Conservation (phyloP, 2,329 filamentous ascomycete species). For the Exophiala xenobiotica region DNA sequence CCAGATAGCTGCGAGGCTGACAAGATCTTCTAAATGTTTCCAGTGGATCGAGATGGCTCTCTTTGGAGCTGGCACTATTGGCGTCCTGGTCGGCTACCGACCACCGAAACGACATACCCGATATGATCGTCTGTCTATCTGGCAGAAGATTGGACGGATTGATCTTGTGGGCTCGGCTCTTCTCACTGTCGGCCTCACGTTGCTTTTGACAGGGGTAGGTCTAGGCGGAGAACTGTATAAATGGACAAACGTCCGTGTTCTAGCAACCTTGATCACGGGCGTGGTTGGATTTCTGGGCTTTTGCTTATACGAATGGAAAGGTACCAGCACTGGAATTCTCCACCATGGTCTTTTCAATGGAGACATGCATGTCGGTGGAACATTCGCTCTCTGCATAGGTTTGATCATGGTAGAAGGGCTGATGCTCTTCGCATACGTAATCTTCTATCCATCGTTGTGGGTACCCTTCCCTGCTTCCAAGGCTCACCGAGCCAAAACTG, state of each 20-base stretch:
- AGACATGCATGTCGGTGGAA: conserved; percentile 6
- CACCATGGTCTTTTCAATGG: conserved; percentile 17
- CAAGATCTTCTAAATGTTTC: too few relatives aligned
- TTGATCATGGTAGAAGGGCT: conserved; percentile 17
- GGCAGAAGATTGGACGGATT: conserved; percentile 7
- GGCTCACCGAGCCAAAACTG: too few relatives aligned
- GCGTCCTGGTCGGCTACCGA: conserved; percentile 12
- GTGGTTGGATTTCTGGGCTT: conserved; percentile 10
- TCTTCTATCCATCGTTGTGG: conserved; percentile 10
- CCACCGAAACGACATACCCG: conserved; percentile 19
- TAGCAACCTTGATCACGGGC: conserved; percentile 9
- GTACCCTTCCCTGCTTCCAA: conserved; percentile 1
- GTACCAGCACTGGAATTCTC: conserved; percentile 15
- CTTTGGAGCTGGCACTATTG: conserved; percentile 4
- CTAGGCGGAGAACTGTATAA: conserved; percentile 11
- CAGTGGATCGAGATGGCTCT: conserved; percentile 18
- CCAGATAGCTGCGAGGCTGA: too few relatives aligned
- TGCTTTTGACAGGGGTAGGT: conserved; percentile 11
- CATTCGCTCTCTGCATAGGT: conserved; percentile 11
- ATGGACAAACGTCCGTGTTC: conserved; percentile 8
- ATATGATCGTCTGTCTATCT: not conserved
- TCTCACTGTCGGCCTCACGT: conserved; percentile 10
- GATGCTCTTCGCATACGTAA: conserved; percentile 10
- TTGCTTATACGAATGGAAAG: conserved; percentile 17
- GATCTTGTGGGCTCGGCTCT: conserved; percentile 10